These are phyloP conservation scores for Berberis vulgaris DNA, from an alignment of 164 flowering plant species.

Conservation along the genomic window DNA sequence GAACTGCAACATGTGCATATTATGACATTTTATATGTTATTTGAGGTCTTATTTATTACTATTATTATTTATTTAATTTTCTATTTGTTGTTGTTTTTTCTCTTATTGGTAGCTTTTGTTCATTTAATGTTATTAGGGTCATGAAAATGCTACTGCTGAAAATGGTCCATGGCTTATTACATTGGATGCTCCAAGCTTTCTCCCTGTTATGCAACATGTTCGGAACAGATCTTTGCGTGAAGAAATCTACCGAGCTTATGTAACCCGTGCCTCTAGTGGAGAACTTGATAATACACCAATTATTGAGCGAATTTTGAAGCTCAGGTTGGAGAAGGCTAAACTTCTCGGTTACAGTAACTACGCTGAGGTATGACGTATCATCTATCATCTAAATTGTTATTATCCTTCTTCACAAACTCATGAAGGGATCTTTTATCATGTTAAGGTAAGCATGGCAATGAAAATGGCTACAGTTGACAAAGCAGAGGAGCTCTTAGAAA, in stretches of 20 bases:
- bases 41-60: neutral
- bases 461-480: constrained; percentile 94
- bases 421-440: constrained; percentile 9
- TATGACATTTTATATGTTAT: neutral
- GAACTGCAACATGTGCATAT: neutral
- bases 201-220: constrained; percentile 93
- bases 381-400: neutral
- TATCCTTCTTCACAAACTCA: constrained; percentile 5
- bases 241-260: constrained; percentile 82
- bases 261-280: constrained; percentile 81
- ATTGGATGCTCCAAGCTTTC: constrained; percentile 84
- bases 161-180: constrained; percentile 96
- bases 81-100: neutral
- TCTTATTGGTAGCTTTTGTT: neutral
- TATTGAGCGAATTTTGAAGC: constrained; percentile 78
- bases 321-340: constrained; percentile 88
- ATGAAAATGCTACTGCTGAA: constrained; percentile 89
- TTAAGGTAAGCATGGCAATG: constrained; percentile 94
- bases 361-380: constrained; percentile 68
- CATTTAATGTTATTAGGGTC: constrained; percentile 43
- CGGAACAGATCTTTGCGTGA: constrained; percentile 70
- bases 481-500: constrained; percentile 84
- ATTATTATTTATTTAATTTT: neutral
- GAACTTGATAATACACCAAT: constrained; percentile 80
- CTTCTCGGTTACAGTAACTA: constrained; percentile 80